Conservation (phyloP, 495 filamentous ascomycete species). For the Lichenothelia convexa region DNA sequence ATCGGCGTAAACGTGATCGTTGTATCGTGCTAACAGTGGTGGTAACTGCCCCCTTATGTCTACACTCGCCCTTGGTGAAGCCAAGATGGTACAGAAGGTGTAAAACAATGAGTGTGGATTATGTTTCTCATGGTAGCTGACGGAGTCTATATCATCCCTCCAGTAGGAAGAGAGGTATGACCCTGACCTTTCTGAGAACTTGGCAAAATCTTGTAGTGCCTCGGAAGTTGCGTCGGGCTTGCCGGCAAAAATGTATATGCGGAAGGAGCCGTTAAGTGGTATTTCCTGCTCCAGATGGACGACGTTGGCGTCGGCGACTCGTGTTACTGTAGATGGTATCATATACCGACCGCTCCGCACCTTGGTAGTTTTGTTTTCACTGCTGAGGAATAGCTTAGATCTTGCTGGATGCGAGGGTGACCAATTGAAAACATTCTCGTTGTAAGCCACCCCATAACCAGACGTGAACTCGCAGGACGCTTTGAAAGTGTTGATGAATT, state of each 20-base stretch:
- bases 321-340: conserved; percentile 57
- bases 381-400: conserved; percentile 39
- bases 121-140: conserved; percentile 62
- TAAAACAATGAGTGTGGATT: conserved; percentile 71
- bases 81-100: conserved; percentile 57
- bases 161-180: conserved; percentile 54
- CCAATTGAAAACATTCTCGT: conserved; percentile 49
- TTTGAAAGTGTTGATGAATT: conserved; percentile 49
- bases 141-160: conserved; percentile 37
- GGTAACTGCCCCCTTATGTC: conserved; percentile 50
- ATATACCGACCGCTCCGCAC: conserved; percentile 53
- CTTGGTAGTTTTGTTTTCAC: conserved; percentile 36
- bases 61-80: conserved; percentile 39
- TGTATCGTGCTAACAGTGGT: conserved; percentile 48
- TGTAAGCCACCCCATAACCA: conserved; percentile 46
- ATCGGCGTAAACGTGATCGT: conserved; percentile 72
- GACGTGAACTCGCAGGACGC: conserved; percentile 46
- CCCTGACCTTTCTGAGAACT: conserved; percentile 38
- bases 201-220: conserved; percentile 50
- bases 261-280: conserved; percentile 71
- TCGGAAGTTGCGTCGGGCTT: conserved; percentile 36
- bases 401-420: conserved; percentile 52
- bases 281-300: conserved; percentile 79
- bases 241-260: conserved; percentile 70
- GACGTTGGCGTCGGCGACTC: conserved; percentile 68